A percentile compares a stretch with the other conserved stretches of the same genome.
These are phyloP conservation scores for Albatrellus sp. DNA, from an alignment of 1,284 basidiomycete species.

Conservation along the genomic window DNA sequence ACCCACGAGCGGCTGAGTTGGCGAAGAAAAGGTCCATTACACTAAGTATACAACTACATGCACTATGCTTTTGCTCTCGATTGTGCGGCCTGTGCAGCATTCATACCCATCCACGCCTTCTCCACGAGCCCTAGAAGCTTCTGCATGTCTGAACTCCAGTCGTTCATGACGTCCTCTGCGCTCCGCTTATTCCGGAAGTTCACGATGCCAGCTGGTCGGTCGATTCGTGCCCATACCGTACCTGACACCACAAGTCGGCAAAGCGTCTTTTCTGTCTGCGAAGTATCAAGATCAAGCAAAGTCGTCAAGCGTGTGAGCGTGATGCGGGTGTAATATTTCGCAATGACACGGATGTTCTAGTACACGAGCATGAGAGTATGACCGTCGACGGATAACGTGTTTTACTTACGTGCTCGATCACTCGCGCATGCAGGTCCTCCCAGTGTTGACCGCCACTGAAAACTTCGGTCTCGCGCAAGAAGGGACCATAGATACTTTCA, in stretches of 20 bases:
- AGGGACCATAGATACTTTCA: constrained; percentile 78
- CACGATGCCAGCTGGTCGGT: constrained; percentile 84
- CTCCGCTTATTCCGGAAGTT: constrained; percentile 71
- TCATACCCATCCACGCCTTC: constrained; percentile 87
- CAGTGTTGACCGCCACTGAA: constrained; percentile 78
- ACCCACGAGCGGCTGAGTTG: neutral
- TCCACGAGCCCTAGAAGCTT: constrained; percentile 73
- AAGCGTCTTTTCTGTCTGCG: constrained; percentile 81
- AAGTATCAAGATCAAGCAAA: constrained; percentile 76
- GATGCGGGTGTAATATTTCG: constrained; percentile 92
- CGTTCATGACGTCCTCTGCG: constrained; percentile 88
- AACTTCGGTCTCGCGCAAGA: constrained; percentile 70
- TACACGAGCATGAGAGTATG: neutral
- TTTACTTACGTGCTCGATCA: constrained; percentile 86
- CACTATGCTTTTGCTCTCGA: constrained; percentile 40
- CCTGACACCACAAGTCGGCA: constrained; percentile 85
- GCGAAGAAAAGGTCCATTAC: constrained; percentile 6
- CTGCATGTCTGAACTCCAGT: constrained; percentile 93
- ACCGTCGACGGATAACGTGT: neutral
- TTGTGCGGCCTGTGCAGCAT: constrained; percentile 73
- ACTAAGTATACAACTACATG: constrained; percentile 9
- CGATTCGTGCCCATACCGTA: constrained; percentile 88
- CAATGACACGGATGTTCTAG: constrained; percentile 92
- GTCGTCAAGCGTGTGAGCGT: constrained; percentile 74
- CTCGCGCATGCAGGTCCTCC: constrained; percentile 92